These are phyloP conservation scores for Fusarium sp. DNA, from an alignment of 2,329 filamentous ascomycete species.

Conservation along the genomic window DNA sequence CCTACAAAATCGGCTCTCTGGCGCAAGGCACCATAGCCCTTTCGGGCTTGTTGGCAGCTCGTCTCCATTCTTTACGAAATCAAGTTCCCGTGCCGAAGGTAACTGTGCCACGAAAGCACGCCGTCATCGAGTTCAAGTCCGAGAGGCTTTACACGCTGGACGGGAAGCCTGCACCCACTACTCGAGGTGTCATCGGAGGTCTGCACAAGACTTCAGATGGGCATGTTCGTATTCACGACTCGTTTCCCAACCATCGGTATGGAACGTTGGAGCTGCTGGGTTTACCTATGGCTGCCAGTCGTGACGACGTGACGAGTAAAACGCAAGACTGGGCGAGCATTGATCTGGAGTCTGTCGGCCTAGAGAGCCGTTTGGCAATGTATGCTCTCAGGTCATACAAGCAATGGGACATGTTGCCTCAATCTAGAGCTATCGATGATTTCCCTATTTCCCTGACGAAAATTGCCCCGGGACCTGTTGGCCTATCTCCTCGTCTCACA, in stretches of 20 bases:
- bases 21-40: neutral
- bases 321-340: slow-evolving; percentile 1
- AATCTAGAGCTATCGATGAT: neutral
- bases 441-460: neutral
- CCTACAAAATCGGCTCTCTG: neutral
- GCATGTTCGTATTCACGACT: neutral
- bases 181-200: neutral
- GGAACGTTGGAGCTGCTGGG: neutral
- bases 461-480: neutral
- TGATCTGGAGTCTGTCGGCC: neutral
- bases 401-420: slow-evolving; percentile 1
- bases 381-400: neutral
- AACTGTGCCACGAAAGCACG: neutral
- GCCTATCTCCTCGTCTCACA: neutral
- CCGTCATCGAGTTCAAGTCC: neutral
- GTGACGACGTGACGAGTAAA: neutral
- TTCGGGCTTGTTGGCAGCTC: neutral
- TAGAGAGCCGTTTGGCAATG: neutral
- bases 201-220: neutral
- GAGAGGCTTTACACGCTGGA: neutral
- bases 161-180: neutral
- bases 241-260: neutral
- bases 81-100: neutral
- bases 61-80: neutral
- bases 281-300: neutral